These are phyloP conservation scores for Silene conica DNA, from an alignment of 148 eudicot genomes.

Conservation along the genomic window DNA sequence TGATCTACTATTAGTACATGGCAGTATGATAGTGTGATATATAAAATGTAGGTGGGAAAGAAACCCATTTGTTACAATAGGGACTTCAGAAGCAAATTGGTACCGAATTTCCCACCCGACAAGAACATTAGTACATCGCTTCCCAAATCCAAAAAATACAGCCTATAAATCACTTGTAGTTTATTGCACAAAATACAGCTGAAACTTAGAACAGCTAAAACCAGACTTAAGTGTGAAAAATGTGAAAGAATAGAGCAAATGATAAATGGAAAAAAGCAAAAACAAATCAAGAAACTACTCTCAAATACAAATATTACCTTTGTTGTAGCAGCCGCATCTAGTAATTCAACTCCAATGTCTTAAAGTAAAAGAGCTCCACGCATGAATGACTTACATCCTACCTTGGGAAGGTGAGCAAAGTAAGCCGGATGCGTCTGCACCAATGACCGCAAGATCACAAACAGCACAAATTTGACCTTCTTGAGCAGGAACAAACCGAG, in stretches of 20 bases:
- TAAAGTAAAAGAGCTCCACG: too few relatives aligned
- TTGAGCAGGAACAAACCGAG: slow-evolving; percentile 74
- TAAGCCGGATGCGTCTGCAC: slow-evolving; percentile 94
- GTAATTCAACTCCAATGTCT: slow-evolving; percentile 4
- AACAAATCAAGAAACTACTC: slow-evolving; percentile 18
- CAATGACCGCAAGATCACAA: slow-evolving; percentile 79
- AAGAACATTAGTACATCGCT: background rate
- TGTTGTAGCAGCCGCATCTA: slow-evolving; percentile 17
- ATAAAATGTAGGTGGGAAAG: background rate
- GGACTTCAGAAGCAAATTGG: background rate
- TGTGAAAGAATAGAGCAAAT: background rate
- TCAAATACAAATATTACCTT: slow-evolving; percentile 19
- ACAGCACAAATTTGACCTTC: slow-evolving; percentile 80
- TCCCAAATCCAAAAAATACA: background rate
- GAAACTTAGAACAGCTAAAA: background rate
- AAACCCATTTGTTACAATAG: background rate
- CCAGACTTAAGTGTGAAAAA: background rate
- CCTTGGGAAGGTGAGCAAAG: slow-evolving; percentile 82
- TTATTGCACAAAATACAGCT: background rate
- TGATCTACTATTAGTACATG: background rate
- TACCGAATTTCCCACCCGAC: background rate
- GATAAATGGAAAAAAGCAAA: background rate
- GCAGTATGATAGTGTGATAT: background rate
- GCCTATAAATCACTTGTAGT: background rate
- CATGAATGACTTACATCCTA: slow-evolving; percentile 11